Evolutionary conservation across 1,284 basidiomycete genomes (phyloP).

Genomic region (Ceraceosorus guamensis): DNA sequence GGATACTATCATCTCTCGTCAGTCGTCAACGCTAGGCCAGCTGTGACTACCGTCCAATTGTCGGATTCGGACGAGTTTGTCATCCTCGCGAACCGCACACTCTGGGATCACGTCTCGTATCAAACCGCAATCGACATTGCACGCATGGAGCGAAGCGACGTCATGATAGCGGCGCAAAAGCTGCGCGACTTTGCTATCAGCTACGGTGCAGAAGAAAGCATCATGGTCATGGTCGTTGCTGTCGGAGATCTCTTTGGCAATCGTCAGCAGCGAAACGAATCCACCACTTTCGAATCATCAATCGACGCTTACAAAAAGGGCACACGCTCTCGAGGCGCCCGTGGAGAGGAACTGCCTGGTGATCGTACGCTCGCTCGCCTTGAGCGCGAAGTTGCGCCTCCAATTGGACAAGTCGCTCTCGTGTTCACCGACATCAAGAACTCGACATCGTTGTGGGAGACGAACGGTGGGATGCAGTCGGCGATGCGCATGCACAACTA

Average conservation of each 20-base stretch:
- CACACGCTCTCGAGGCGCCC: constrained; percentile 19
- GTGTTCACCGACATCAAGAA: constrained; percentile 99
- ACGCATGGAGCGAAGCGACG: constrained; percentile 69
- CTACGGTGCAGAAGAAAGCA: constrained; percentile 86
- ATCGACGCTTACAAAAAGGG: constrained; percentile 35
- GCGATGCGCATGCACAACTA: constrained; percentile 89
- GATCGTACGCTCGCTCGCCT: constrained; percentile 56
- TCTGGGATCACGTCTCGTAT: constrained; percentile 92
- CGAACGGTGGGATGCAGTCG: constrained; percentile 88
- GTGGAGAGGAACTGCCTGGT: constrained; percentile 26
- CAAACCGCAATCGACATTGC: constrained; percentile 97
- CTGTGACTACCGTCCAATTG: constrained; percentile 65
- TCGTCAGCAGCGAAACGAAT: constrained; percentile 48
- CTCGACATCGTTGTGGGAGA: constrained; percentile 95
- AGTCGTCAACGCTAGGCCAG: constrained; percentile 80
- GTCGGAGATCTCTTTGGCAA: constrained; percentile 68
- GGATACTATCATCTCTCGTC: constrained; percentile 88
- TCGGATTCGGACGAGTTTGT: constrained; percentile 89
- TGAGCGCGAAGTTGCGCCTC: constrained; percentile 75
- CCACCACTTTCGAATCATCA: constrained; percentile 31
- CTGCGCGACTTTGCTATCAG: constrained; percentile 92
- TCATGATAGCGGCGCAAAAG: constrained; percentile 96
- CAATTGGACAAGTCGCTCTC: constrained; percentile 79
- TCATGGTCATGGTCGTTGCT: constrained; percentile 96
- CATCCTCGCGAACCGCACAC: constrained; percentile 82